Evolutionary conservation across 2,329 filamentous ascomycete genomes (phyloP), one percentile per base, ranked within the genome.

Genomic region (Arthroderma sp.): DNA sequence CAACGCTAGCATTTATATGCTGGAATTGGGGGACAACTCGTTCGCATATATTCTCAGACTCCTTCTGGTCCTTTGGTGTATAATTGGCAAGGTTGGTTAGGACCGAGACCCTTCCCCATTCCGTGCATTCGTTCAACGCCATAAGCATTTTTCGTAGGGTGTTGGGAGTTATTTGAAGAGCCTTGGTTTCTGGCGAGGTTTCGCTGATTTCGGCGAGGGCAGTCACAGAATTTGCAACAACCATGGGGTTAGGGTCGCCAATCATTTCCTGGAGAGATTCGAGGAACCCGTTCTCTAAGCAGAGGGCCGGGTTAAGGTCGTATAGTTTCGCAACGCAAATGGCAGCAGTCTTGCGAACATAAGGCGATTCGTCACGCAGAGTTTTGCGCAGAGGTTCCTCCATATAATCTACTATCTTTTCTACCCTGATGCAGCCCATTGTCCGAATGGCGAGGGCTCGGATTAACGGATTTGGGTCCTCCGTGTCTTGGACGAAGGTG

Each of bases 331-430:
- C 93, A 47, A 98, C 93, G 70, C 93, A 97, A 63, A 98, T 93
- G 41, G 91, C 93, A 44, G 93, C 93, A 1, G 93, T 98, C 77
- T 98, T 98, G 65, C 93, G 87, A 60, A 98, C 93, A 72, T 98
- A 98, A 0, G 93, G 93, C 53, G 91, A 97, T 74, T 98, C 93
- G 74, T 98, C 93, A 72, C 90, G 84, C 64, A 98, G 77, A 11
- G 93, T 98, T 76, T 98, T 98, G 65, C 93, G 83, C 61, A 98
- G 75, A 13, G 93, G 93, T 68, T 98, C 93, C 72, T 97, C 93
- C 91, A 98, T 97, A 72, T 98, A 98, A 70, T 98, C 93, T 63
- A 97, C 89, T 89, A 98, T 98, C 74, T 98, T 98, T 65, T 97
- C 93, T 57, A 98, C 93, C 58, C 93, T 80, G 66, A 98, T 97